Evolutionary conservation across 495 filamentous ascomycete genomes (phyloP).

Genomic region (Zalerion maritima): DNA sequence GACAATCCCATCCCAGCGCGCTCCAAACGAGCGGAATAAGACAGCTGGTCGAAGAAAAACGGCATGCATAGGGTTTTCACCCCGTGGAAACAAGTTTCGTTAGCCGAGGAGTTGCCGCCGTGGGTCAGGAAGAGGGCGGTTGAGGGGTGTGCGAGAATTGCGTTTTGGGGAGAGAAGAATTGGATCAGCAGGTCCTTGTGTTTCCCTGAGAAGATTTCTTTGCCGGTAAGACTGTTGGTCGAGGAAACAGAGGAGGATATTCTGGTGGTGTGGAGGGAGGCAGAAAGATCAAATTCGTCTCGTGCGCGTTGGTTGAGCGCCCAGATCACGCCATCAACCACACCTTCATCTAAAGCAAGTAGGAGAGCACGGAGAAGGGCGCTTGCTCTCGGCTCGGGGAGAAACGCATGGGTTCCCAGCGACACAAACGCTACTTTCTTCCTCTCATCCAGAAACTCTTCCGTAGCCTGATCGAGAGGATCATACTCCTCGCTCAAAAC

Average conservation of each 20-base stretch:
- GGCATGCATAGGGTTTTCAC: constrained; percentile 14
- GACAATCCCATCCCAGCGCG: constrained; percentile 10
- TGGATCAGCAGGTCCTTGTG: constrained; percentile 10
- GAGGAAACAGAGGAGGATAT: constrained; percentile 4
- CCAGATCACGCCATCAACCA: constrained; percentile 20
- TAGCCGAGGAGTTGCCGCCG: constrained; percentile 17
- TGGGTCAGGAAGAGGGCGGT: constrained; percentile 16
- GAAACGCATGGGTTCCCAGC: constrained; percentile 18
- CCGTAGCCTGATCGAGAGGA: constrained; percentile 10
- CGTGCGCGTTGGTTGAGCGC: constrained; percentile 9
- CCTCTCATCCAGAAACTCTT: constrained; percentile 8
- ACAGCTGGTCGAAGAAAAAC: constrained; percentile 16
- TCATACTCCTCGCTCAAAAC: constrained; percentile 11
- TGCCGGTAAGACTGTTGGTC: too few relatives aligned
- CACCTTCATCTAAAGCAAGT: constrained; percentile 5
- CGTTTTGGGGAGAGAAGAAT: constrained; percentile 12
- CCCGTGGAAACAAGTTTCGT: constrained; percentile 18
- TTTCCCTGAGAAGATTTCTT: constrained; percentile 7
- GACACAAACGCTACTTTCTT: constrained; percentile 14
- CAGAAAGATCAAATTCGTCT: constrained; percentile 8
- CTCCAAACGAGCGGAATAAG: constrained; percentile 12
- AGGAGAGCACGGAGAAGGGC: constrained; percentile 12
- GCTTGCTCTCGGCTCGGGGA: constrained; percentile 7
- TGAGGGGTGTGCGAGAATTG: constrained; percentile 13
- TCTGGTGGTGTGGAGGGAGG: too few relatives aligned